Evolutionary conservation across 805 yeast genomes (phyloP), one percentile per base, ranked within the genome.

Genomic region (Spathaspora girioi): DNA sequence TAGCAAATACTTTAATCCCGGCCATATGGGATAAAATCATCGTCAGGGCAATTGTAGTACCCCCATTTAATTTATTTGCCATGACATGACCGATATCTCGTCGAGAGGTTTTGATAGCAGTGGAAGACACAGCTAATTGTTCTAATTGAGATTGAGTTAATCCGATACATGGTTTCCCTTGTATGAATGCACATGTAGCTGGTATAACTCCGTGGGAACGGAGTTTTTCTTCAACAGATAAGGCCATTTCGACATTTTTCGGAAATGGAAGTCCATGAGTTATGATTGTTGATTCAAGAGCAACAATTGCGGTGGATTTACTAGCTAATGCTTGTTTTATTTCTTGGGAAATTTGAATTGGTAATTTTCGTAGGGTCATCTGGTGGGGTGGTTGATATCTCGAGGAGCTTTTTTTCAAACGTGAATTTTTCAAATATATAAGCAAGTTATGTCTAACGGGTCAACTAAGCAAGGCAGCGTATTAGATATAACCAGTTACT

Each of bases 181-280:
- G 64, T 15, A 91, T 66, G 59, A 91, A 86, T 0, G 90, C 96
- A 51, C 86, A 82, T 0, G 97, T 89, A 0, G 97, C 97, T 0
- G 97, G 97, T 5, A 86, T 68, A 1, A 84, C 91, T 7, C 93
- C 92, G 35, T 75, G 64, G 0, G 64, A 62, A 43, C 96, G 73
- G 15, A 90, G 78, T 7, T 77, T 69, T 4, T 64, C 52, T 65
- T 90, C 96, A 0, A 88, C 96, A 1, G 72, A 66, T 29, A 59
- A 59, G 0, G 97, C 96, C 90, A 90, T 84, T 23, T 75, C 74
- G 10, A 87, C 60, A 60, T 91, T 90, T 19, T 78, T 77, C 0
- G 97, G 97, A 61, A 69, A 87, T 2, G 97, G 96, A 40, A 90
- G 75, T 0, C 97, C 97, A 69, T 90, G 97, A 6, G 96, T 86